Conservation (phyloP, 108 stramenopile genomes). For the Fragilariopsis cylindrus region DNA sequence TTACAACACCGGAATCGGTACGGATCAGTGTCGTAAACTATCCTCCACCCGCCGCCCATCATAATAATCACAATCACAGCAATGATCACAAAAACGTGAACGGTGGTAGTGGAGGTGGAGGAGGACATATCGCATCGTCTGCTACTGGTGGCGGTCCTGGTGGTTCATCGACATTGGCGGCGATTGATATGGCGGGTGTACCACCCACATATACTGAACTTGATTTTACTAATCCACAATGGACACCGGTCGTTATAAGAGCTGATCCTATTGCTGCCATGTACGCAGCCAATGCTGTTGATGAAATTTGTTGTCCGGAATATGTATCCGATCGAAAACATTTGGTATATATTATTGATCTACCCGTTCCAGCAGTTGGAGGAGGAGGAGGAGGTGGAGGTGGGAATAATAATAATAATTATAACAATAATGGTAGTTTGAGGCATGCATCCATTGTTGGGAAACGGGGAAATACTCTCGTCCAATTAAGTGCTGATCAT, state of each 20-base stretch:
- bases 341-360: slow-evolving; percentile 37
- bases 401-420: not conserved
- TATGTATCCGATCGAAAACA: slow-evolving; percentile 23
- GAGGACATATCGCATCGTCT: not conserved
- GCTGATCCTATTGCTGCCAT: slow-evolving; percentile 60
- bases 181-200: slow-evolving; percentile 5
- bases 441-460: slow-evolving; percentile 69
- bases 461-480: slow-evolving; percentile 52
- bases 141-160: not conserved
- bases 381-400: no score
- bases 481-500: slow-evolving; percentile 49
- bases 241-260: slow-evolving; percentile 75
- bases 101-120: not conserved
- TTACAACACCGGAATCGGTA: not conserved
- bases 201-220: slow-evolving; percentile 47
- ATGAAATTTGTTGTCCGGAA: slow-evolving; percentile 18
- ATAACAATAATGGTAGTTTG: slow-evolving; percentile 9
- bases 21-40: slow-evolving; percentile 12
- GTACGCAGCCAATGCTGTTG: slow-evolving; percentile 35
- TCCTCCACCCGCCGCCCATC: not conserved
- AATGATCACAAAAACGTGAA: slow-evolving; percentile 15
- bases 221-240: slow-evolving; percentile 48
- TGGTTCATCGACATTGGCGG: not conserved
- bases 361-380: slow-evolving; percentile 39
- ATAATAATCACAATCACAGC: slow-evolving; percentile 4